Evolutionary conservation across 805 yeast species (phyloP).

Genomic region (Jamesozyma jinghongensis): DNA sequence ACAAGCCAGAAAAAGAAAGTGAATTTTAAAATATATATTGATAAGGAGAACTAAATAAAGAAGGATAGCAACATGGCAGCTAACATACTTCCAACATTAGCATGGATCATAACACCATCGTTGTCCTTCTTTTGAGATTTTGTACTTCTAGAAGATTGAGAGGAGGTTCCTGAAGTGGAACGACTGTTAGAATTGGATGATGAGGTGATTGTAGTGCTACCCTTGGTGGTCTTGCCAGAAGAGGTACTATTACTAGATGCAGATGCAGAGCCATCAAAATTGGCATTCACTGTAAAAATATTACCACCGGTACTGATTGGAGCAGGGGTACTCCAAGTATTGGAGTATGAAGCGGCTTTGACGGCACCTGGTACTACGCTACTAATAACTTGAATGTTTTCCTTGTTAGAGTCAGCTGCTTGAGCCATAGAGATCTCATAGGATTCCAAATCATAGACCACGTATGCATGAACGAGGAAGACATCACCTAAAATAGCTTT

Average conservation of each 20-base stretch:
- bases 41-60: too few species aligned
- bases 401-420: constrained; percentile 21
- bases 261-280: not conserved
- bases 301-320: constrained; percentile 21
- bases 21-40: too few species aligned
- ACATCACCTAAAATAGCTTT: constrained; percentile 46
- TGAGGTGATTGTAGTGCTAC: too few species aligned
- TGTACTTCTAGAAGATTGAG: too few species aligned
- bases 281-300: constrained; percentile 14
- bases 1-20: too few species aligned
- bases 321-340: constrained; percentile 32
- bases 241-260: not conserved
- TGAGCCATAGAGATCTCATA: constrained; percentile 41
- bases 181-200: too few species aligned
- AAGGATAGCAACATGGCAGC: too few species aligned
- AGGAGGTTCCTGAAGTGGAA: too few species aligned
- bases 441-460: constrained; percentile 48
- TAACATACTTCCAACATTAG: too few species aligned
- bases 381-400: constrained; percentile 38
- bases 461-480: constrained; percentile 47
- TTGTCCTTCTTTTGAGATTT: too few species aligned
- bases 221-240: too few species aligned
- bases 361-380: constrained; percentile 42
- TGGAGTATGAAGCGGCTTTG: constrained; percentile 37
- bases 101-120: too few species aligned